Evolutionary conservation across 1,139 yeast species (phyloP).

Genomic region (Suhomyces anneliseae): DNA sequence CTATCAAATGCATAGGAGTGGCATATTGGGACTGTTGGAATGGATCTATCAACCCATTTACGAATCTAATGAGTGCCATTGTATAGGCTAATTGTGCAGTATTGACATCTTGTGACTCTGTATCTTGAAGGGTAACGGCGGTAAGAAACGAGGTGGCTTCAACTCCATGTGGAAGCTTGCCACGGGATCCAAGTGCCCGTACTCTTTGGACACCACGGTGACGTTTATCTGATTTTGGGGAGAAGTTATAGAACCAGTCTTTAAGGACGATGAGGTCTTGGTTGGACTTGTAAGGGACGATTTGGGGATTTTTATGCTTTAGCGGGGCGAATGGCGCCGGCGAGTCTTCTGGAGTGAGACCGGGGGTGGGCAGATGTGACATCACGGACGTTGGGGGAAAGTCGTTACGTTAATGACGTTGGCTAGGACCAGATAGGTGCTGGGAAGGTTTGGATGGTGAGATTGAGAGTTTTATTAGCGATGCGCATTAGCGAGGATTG

Average conservation of each 20-base stretch:
- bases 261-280: constrained; percentile 56
- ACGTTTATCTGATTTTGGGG: constrained; percentile 24
- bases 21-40: constrained; percentile 79
- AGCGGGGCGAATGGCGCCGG: constrained; percentile 1
- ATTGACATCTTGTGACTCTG: constrained; percentile 22
- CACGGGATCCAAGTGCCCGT: constrained; percentile 37
- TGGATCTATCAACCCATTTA: constrained; percentile 89
- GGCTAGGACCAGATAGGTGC: too few relatives aligned
- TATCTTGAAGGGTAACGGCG: constrained; percentile 42
- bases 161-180: constrained; percentile 47
- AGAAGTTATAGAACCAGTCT: constrained; percentile 55
- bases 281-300: constrained; percentile 56
- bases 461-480: too few relatives aligned
- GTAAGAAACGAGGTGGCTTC: constrained; percentile 63
- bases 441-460: too few relatives aligned
- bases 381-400: too few relatives aligned
- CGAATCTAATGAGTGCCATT: constrained; percentile 82
- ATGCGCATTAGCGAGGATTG: too few relatives aligned
- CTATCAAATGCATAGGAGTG: constrained; percentile 74
- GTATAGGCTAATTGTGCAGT: constrained; percentile 57
- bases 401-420: too few relatives aligned
- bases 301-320: constrained; percentile 36
- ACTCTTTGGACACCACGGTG: constrained; percentile 48
- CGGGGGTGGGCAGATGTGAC: not conserved
- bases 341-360: not conserved